A percentile compares a stretch with the other conserved stretches of the same genome.
phyloP scores from a whole-genome alignment of 164 flowering plant genomes.

The Magnolia changhungtana region DNA sequence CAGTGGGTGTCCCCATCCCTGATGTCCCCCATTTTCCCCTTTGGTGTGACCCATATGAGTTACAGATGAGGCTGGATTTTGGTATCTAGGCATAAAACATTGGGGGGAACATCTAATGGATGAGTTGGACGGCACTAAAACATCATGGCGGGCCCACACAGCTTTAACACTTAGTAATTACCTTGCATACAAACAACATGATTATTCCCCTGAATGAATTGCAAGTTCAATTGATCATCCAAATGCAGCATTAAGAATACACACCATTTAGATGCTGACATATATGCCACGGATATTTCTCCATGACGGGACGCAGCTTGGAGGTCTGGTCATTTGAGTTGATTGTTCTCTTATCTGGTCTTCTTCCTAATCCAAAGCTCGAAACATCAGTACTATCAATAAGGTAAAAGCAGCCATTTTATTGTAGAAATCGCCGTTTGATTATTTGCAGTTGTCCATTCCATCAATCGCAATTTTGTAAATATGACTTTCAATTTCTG shows the following conservation, averaged over 20 bases:
- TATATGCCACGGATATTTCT: background rate
- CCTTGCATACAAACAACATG: background rate
- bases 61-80: too few relatives aligned
- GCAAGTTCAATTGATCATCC: background rate
- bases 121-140: background rate
- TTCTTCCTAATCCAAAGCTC: slow-evolving; percentile 35
- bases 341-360: slow-evolving; percentile 32
- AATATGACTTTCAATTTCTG: background rate
- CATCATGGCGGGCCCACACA: too few relatives aligned
- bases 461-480: background rate
- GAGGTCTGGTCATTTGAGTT: slow-evolving; percentile 35
- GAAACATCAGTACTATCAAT: slow-evolving; percentile 39
- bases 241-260: background rate
- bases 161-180: too few relatives aligned
- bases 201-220: background rate
- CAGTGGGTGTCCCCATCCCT: too few relatives aligned
- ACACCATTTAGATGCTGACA: background rate
- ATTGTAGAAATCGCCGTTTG: background rate
- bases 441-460: background rate
- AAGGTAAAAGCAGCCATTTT: slow-evolving; percentile 18
- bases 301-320: slow-evolving; percentile 7
- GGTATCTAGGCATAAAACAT: too few relatives aligned
- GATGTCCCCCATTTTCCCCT: too few relatives aligned
- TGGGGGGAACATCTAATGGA: background rate
- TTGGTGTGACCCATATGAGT: too few relatives aligned